Evolutionary conservation across 306 rosid species (phyloP).

Genomic region (Aeschynomene evenia): DNA sequence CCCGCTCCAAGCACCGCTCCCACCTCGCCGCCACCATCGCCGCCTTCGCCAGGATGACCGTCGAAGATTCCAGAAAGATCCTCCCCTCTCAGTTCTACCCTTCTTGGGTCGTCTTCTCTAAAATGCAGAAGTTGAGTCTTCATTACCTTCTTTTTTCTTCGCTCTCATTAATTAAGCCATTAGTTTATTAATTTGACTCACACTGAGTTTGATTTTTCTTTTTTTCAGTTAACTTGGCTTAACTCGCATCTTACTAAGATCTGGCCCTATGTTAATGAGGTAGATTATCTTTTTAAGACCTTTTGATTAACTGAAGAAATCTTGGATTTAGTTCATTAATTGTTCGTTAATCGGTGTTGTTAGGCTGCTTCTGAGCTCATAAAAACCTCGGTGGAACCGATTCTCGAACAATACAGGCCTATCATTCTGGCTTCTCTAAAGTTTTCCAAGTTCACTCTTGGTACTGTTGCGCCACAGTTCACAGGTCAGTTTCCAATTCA

Average conservation of each 20-base stretch:
- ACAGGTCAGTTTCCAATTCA: conserved; percentile 64
- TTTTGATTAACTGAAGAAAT: background rate
- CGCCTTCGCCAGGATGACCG: conserved; percentile 80
- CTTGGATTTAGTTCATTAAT: background rate
- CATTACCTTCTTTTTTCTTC: conserved; percentile 1
- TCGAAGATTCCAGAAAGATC: conserved; percentile 83
- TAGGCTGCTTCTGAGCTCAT: conserved; percentile 99
- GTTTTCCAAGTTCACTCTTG: conserved; percentile 93
- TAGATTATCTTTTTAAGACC: background rate
- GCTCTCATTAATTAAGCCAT: background rate
- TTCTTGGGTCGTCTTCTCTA: conserved; percentile 91
- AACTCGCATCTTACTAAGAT: conserved; percentile 79
- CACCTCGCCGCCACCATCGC: conserved; percentile 72
- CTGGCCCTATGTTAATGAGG: conserved; percentile 96
- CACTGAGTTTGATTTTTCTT: background rate
- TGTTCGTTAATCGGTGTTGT: background rate
- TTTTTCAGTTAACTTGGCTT: conserved; percentile 75
- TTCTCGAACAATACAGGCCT: conserved; percentile 83
- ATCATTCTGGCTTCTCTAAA: conserved; percentile 63
- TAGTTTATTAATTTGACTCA: background rate
- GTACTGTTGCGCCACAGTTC: conserved; percentile 93
- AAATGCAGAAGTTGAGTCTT: conserved; percentile 68
- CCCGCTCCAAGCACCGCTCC: conserved; percentile 62
- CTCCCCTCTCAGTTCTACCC: conserved; percentile 78
- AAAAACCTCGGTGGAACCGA: conserved; percentile 70